Evolutionary conservation across 768 basidiomycete species (phyloP).

Genomic region (Serendipita indica): DNA sequence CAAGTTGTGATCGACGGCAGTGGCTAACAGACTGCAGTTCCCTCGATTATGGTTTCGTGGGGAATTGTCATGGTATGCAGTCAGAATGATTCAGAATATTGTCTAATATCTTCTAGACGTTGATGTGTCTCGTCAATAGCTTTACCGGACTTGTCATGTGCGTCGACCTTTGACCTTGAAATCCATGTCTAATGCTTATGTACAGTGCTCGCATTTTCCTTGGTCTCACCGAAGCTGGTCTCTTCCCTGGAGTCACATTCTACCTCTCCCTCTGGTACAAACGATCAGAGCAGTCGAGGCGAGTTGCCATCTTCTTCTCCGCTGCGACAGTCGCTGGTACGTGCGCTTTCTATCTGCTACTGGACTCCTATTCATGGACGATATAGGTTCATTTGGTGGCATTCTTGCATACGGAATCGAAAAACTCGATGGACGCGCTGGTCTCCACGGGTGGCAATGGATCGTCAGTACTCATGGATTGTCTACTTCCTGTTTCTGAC

Average conservation of each 20-base stretch:
- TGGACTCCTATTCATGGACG: too few species aligned
- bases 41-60: constrained; percentile 4
- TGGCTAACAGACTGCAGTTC: not conserved
- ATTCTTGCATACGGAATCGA: constrained; percentile 50
- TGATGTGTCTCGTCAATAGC: not conserved
- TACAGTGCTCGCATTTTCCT: constrained; percentile 27
- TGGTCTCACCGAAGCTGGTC: constrained; percentile 37
- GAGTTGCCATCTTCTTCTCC: constrained; percentile 63
- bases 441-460: constrained; percentile 41
- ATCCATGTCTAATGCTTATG: not conserved
- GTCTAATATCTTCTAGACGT: too few species aligned
- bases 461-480: constrained; percentile 27
- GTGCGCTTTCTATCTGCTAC: too few species aligned
- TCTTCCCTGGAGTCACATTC: constrained; percentile 42
- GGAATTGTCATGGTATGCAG: constrained; percentile 6
- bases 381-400: constrained; percentile 61
- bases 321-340: constrained; percentile 60
- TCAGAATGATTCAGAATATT: too few species aligned
- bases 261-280: constrained; percentile 70
- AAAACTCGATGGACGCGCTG: constrained; percentile 53
- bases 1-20: not conserved
- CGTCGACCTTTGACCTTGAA: not conserved
- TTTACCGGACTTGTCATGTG: constrained; percentile 5
- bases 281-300: constrained; percentile 55
- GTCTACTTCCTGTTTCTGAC: not conserved